Evolutionary conservation across 2,329 filamentous ascomycete genomes (phyloP), one percentile per base, ranked within the genome.

Genomic region (Apiospora arundinis): DNA sequence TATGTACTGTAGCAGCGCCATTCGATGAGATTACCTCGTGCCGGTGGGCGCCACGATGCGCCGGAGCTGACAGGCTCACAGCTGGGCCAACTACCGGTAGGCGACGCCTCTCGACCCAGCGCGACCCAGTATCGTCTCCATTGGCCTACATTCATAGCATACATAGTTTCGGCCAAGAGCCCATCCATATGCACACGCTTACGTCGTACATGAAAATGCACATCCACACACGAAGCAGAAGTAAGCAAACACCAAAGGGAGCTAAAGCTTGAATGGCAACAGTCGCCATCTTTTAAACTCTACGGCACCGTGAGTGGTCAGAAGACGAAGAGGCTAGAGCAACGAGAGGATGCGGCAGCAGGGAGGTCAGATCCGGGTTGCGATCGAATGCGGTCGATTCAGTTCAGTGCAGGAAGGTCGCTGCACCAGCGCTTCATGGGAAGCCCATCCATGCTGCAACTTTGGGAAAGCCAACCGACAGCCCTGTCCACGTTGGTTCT

Each of bases 1-100:
- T n/a, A n/a, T 45, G 42, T 45, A 16, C 42, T 46, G 4, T 8
- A 18, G 56, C 56, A 32, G 18, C 56, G 21, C 32, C 32, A 32
- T 32, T 60, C 18, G 16, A 40, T n/a, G 28, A 63, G 56, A 63
- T 63, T 63, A 40, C 56, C 32, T 63, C 32, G 56, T 63, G 56
- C 56, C 21, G 56, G 18, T 40, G 16, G 56, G 18, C 56, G 52
- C 52, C 52, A 37, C 28, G 56, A 37, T 63, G 21, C 32, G 11
- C 56, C 56, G 56, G 56, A 63, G 56, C 56, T 63, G 56, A 63
- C 56, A 63, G 49, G 49, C 49, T 56, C 25, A 32, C 49, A 18
- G 49, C 49, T 56, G 23, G 49, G 28, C 56, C 56, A 63, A 63
- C 56, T 63, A 63, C 56, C 56, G 56, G 56, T 63, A n/a, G 56